A percentile compares a stretch with the other conserved stretches of the same genome.
phyloP scores from a whole-genome alignment of 179 eudicot genomes.

The Corrigiola litoralis region DNA sequence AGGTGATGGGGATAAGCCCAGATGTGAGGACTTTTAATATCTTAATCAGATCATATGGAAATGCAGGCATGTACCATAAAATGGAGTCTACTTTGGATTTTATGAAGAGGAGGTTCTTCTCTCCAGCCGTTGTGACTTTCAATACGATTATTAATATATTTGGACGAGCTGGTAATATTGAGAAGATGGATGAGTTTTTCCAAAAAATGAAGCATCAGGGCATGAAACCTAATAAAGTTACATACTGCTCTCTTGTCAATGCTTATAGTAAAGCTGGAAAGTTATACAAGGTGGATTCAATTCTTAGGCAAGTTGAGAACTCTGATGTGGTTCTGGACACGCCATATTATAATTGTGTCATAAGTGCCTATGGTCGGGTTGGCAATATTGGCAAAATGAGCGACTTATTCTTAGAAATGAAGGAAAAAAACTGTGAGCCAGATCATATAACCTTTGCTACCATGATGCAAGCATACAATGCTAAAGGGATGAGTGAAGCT shows the following conservation, averaged over 20 bases:
- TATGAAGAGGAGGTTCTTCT: slow-evolving; percentile 63
- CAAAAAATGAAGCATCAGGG: slow-evolving; percentile 89
- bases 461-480: slow-evolving; percentile 67
- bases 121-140: slow-evolving; percentile 71
- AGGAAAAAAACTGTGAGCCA: slow-evolving; percentile 50
- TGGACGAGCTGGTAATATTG: slow-evolving; percentile 57
- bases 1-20: slow-evolving; percentile 69
- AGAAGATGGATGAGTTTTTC: slow-evolving; percentile 69
- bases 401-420: slow-evolving; percentile 56
- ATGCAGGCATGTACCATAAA: slow-evolving; percentile 55
- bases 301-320: slow-evolving; percentile 75
- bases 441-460: slow-evolving; percentile 74
- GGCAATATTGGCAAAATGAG: slow-evolving; percentile 60
- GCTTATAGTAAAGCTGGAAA: slow-evolving; percentile 70
- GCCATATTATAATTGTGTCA: slow-evolving; percentile 68
- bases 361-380: slow-evolving; percentile 71
- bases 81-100: slow-evolving; percentile 62
- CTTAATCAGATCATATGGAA: slow-evolving; percentile 79
- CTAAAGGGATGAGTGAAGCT: slow-evolving; percentile 53
- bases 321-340: slow-evolving; percentile 79
- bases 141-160: slow-evolving; percentile 60
- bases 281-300: slow-evolving; percentile 61
- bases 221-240: slow-evolving; percentile 70
- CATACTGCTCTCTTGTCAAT: slow-evolving; percentile 71
- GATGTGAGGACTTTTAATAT: slow-evolving; percentile 78